Conservation (phyloP, 1,284 basidiomycete species). For the Moniliophthora roreri region DNA sequence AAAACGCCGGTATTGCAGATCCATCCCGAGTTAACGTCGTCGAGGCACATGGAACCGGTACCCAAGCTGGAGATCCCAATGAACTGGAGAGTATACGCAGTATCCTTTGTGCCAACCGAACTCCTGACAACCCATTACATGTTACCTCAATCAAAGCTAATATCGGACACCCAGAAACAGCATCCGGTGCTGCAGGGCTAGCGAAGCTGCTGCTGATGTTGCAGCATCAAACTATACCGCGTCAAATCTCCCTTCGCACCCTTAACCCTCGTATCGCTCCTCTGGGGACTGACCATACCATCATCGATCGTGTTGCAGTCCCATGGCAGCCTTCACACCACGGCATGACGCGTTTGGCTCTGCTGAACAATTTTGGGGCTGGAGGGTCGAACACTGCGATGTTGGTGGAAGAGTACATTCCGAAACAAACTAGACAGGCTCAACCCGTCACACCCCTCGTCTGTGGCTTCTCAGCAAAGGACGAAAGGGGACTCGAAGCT, state of each 20-base stretch:
- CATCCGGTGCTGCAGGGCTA: conserved; percentile 68
- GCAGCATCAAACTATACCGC: conserved; percentile 51
- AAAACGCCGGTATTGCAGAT: conserved; percentile 39
- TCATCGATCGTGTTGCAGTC: conserved; percentile 42
- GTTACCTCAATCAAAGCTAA: conserved; percentile 70
- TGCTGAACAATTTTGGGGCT: conserved; percentile 74
- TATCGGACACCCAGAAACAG: conserved; percentile 72
- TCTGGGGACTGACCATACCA: conserved; percentile 45
- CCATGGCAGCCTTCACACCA: conserved; percentile 41
- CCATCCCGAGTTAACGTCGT: conserved; percentile 53
- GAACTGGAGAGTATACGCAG: conserved; percentile 61
- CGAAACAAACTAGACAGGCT: background rate
- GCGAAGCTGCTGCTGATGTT: conserved; percentile 75
- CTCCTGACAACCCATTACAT: conserved; percentile 50
- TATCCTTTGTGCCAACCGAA: conserved; percentile 46
- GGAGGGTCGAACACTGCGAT: conserved; percentile 68
- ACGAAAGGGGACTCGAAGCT: conserved; percentile 39
- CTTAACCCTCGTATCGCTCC: conserved; percentile 57
- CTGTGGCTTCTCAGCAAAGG: conserved; percentile 64
- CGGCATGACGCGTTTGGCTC: conserved; percentile 43
- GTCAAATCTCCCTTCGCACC: conserved; percentile 53
- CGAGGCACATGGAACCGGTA: conserved; percentile 73
- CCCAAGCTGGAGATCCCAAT: conserved; percentile 65
- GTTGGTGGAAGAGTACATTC: conserved; percentile 51
- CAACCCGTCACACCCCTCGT: conserved; percentile 29